phyloP scores from a whole-genome alignment of 2,329 filamentous ascomycete species.

The Dothistroma septosporum region DNA sequence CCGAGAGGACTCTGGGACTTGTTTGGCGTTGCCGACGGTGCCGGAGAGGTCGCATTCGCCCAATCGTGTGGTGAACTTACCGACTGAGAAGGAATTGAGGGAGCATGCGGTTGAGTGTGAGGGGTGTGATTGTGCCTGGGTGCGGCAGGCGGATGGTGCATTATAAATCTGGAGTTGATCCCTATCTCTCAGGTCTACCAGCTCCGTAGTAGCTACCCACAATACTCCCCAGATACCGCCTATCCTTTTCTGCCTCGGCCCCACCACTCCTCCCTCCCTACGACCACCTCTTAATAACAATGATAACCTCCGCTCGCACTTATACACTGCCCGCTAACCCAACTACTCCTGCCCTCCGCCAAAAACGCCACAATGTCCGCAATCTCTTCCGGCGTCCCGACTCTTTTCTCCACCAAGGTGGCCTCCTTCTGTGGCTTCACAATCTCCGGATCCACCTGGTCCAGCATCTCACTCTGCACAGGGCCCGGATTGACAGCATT shows the following conservation, averaged over 20 bases:
- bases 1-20: not conserved
- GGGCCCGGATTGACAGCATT: slow-evolving; percentile 60
- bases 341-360: slow-evolving; percentile 38
- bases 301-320: slow-evolving; percentile 50
- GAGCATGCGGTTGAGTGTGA: not conserved
- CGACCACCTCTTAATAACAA: not conserved
- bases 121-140: not conserved
- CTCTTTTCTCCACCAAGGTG: slow-evolving; percentile 50
- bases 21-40: not conserved
- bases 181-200: not conserved
- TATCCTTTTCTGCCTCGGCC: no score
- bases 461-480: slow-evolving; percentile 56
- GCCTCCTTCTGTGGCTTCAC: slow-evolving; percentile 48
- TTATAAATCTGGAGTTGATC: not conserved
- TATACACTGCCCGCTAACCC: slow-evolving; percentile 51
- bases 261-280: not conserved
- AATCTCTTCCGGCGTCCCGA: slow-evolving; percentile 53
- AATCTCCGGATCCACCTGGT: slow-evolving; percentile 48
- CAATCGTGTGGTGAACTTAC: not conserved
- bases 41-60: not conserved
- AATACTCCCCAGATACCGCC: no score
- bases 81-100: not conserved
- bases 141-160: not conserved
- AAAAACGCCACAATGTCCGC: slow-evolving; percentile 55
- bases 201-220: not conserved